phyloP scores from a whole-genome alignment of 2,329 filamentous ascomycete genomes.

The Alternaria viburni region DNA sequence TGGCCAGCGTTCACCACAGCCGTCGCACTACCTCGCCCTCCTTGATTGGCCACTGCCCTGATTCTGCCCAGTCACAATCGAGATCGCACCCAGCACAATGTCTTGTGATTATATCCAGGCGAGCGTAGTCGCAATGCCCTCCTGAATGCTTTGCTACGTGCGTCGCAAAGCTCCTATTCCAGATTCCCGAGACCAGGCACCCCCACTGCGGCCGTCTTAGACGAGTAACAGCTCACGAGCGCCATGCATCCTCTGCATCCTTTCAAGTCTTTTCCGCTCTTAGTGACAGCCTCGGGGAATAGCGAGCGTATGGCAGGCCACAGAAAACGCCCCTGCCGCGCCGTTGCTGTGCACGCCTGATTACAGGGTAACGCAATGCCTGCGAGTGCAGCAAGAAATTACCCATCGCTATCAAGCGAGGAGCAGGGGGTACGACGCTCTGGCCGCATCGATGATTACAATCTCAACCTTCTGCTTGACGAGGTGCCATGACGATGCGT shows the following conservation, averaged over 20 bases:
- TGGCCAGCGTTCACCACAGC: background rate
- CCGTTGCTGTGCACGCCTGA: slow-evolving; percentile 7
- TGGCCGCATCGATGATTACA: background rate
- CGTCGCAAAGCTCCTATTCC: background rate
- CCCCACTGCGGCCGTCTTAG: background rate
- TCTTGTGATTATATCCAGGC: background rate
- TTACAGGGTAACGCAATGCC: background rate
- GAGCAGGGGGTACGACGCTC: background rate
- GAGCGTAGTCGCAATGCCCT: background rate
- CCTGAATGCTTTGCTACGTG: background rate
- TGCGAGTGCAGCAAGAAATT: slow-evolving; percentile 5
- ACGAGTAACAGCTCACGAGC: slow-evolving; percentile 4
- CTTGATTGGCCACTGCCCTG: slow-evolving; percentile 8
- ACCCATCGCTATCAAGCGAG: background rate
- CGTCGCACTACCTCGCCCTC: slow-evolving; percentile 7
- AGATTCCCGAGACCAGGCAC: background rate
- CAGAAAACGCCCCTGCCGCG: slow-evolving; percentile 5
- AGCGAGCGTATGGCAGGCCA: slow-evolving; percentile 1
- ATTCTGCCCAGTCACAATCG: slow-evolving; percentile 3
- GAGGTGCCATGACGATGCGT: background rate
- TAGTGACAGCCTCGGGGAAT: slow-evolving; percentile 2
- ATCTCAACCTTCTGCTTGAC: background rate
- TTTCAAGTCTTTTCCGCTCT: slow-evolving; percentile 2
- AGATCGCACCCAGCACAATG: background rate
- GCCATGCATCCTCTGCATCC: slow-evolving; percentile 7